These are phyloP conservation scores for Sporothrix variecibatus DNA, from an alignment of 2,329 filamentous ascomycete species.

Conservation along the genomic window DNA sequence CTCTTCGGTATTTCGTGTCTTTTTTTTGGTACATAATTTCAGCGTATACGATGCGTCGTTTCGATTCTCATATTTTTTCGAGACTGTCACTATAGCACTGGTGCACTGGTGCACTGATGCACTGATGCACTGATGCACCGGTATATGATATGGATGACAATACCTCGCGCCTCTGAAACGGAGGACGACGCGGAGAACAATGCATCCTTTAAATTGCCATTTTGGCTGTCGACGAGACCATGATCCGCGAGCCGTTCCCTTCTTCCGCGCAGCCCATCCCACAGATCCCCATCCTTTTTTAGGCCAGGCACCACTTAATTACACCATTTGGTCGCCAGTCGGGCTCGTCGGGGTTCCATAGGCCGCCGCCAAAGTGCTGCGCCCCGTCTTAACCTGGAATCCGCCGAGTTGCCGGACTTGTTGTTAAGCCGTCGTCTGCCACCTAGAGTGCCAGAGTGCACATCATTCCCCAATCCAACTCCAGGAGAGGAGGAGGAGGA, in stretches of 20 bases:
- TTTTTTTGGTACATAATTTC: neutral
- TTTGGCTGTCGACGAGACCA: neutral
- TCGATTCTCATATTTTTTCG: neutral
- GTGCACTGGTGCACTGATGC: too few species aligned
- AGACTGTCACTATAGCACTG: neutral
- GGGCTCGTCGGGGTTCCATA: neutral
- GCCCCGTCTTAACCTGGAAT: neutral
- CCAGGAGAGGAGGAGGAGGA: neutral
- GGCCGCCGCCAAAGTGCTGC: conserved; percentile 20
- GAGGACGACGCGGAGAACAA: neutral
- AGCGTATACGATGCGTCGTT: neutral
- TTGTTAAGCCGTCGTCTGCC: neutral
- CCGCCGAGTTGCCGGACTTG: neutral
- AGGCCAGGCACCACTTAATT: conserved; percentile 10
- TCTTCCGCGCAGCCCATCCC: neutral
- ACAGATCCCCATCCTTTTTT: too few species aligned
- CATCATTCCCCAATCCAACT: too few species aligned
- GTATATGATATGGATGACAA: neutral
- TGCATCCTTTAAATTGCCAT: neutral
- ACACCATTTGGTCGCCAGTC: neutral
- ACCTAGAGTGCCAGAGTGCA: neutral
- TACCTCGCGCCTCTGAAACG: neutral
- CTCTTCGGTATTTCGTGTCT: neutral
- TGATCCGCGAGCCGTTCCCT: neutral
- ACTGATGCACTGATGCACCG: neutral